Evolutionary conservation across 2,329 filamentous ascomycete genomes (phyloP).

Genomic region (Magnaporthales sp.): DNA sequence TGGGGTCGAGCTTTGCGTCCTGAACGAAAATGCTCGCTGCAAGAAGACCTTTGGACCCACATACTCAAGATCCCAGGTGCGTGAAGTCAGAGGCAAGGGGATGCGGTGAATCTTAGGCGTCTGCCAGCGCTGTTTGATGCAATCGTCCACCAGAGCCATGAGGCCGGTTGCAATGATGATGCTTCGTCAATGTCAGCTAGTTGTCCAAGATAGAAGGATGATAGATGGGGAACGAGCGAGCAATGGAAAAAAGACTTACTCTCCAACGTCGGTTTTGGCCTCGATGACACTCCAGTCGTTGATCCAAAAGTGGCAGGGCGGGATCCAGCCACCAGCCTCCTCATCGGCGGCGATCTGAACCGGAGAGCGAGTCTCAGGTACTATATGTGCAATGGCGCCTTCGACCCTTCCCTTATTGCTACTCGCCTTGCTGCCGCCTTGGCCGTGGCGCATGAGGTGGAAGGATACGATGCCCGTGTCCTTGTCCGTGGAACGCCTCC

Average conservation of each 20-base stretch:
- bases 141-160: conserved; percentile 81
- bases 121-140: conserved; percentile 72
- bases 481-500: conserved; percentile 67
- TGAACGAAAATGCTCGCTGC: conserved; percentile 24
- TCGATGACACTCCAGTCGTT: conserved; percentile 63
- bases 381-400: conserved; percentile 70
- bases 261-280: conserved; percentile 70
- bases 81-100: conserved; percentile 24
- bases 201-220: conserved; percentile 4
- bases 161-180: conserved; percentile 86
- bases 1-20: conserved; percentile 12
- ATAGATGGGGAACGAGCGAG: conserved; percentile 17
- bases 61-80: conserved; percentile 24
- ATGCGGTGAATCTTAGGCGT: conserved; percentile 33
- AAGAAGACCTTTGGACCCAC: conserved; percentile 24
- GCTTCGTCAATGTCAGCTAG: conserved; percentile 32
- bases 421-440: conserved; percentile 21
- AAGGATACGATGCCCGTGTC: conserved; percentile 65
- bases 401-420: background rate
- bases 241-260: conserved; percentile 47
- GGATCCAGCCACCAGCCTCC: conserved; percentile 78
- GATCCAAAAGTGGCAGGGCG: conserved; percentile 86
- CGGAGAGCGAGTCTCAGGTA: conserved; percentile 67
- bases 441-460: conserved; percentile 64
- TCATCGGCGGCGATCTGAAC: conserved; percentile 64